phyloP scores from a whole-genome alignment of 306 rosid species.

The Pterocarpus santalinus region DNA sequence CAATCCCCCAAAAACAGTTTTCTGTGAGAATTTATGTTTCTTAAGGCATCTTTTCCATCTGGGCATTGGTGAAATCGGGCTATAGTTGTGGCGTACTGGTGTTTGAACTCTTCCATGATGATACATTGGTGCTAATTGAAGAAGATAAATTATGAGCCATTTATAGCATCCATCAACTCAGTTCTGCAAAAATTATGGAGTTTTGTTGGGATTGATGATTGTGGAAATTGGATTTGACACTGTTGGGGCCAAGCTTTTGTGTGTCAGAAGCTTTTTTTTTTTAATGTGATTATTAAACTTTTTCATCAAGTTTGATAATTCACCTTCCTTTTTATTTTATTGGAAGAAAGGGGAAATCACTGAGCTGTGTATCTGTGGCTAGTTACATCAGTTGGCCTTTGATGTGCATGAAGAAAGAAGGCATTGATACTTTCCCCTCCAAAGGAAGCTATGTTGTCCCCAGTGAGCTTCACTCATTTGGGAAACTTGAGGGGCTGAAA shows the following conservation, averaged over 20 bases:
- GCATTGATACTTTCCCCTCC: constrained; percentile 66
- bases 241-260: constrained; percentile 47
- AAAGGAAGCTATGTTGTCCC: constrained; percentile 52
- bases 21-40: constrained; percentile 29
- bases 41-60: constrained; percentile 6
- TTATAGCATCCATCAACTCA: constrained; percentile 46
- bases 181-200: constrained; percentile 41
- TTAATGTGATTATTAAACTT: constrained; percentile 51
- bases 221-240: constrained; percentile 42
- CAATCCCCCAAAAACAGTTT: constrained; percentile 7
- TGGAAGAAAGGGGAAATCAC: constrained; percentile 37
- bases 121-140: constrained; percentile 43
- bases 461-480: constrained; percentile 55
- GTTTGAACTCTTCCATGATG: constrained; percentile 36
- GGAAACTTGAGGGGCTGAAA: constrained; percentile 50
- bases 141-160: constrained; percentile 45
- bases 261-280: constrained; percentile 42
- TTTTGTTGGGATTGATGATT: constrained; percentile 45
- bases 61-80: constrained; percentile 13
- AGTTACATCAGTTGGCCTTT: constrained; percentile 41
- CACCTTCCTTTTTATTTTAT: constrained; percentile 11
- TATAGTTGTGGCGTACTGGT: constrained; percentile 39
- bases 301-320: constrained; percentile 49
- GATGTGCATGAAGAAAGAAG: constrained; percentile 46
- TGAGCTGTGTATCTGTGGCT: constrained; percentile 42